phyloP scores from a whole-genome alignment of 192 early-diverging fungal genomes.

The Podochytrium sp. region DNA sequence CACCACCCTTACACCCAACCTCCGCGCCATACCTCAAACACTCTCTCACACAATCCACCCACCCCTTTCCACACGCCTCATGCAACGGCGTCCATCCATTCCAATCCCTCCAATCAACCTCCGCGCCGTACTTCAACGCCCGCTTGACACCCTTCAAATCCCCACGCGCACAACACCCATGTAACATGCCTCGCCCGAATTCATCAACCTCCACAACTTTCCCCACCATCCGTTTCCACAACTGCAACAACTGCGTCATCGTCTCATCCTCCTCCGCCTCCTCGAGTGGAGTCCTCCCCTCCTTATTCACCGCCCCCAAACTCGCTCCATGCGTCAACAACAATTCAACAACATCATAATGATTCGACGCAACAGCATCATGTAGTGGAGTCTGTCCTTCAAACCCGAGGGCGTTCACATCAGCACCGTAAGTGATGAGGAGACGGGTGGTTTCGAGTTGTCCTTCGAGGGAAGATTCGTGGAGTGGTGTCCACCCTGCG shows the following conservation, averaged over 20 bases:
- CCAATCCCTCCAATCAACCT: slow-evolving; percentile 47
- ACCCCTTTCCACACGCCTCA: slow-evolving; percentile 47
- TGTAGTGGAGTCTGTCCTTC: slow-evolving; percentile 65
- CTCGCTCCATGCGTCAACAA: slow-evolving; percentile 55
- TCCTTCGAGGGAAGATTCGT: slow-evolving; percentile 59
- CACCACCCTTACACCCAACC: slow-evolving; percentile 12
- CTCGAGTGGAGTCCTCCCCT: slow-evolving; percentile 50
- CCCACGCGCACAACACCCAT: slow-evolving; percentile 39
- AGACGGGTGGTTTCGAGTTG: slow-evolving; percentile 41
- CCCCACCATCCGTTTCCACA: slow-evolving; percentile 47
- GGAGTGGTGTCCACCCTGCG: slow-evolving; percentile 62
- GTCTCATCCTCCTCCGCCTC: slow-evolving; percentile 39
- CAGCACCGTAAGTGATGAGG: slow-evolving; percentile 53
- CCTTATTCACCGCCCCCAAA: slow-evolving; percentile 43
- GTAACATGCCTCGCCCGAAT: slow-evolving; percentile 48
- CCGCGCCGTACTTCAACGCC: slow-evolving; percentile 49
- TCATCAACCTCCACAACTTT: slow-evolving; percentile 41
- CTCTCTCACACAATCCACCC: slow-evolving; percentile 30
- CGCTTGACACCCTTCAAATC: slow-evolving; percentile 34
- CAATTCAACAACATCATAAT: slow-evolving; percentile 52
- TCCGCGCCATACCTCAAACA: slow-evolving; percentile 52
- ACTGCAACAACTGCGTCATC: slow-evolving; percentile 38
- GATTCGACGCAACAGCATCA: slow-evolving; percentile 53
- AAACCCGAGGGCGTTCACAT: slow-evolving; percentile 51
- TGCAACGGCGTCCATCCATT: slow-evolving; percentile 57